phyloP scores from a whole-genome alignment of 1,284 basidiomycete species.

The Stereum hirsutum region DNA sequence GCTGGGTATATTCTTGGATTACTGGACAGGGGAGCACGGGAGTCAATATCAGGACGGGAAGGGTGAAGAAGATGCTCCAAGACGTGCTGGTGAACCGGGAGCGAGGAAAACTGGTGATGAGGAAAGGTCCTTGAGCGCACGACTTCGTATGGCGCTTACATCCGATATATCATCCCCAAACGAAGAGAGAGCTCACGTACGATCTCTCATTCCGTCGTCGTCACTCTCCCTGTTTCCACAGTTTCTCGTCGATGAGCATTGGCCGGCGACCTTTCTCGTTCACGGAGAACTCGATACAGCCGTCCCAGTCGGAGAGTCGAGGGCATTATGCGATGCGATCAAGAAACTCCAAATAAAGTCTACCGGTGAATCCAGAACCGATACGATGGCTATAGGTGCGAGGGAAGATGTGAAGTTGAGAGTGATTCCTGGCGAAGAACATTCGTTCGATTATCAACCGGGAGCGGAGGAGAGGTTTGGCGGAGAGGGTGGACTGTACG shows the following conservation, averaged over 20 bases:
- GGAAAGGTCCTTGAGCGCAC: conserved; percentile 5
- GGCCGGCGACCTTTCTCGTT: conserved; percentile 46
- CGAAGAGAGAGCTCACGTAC: not conserved
- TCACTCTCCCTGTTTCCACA: conserved; percentile 45
- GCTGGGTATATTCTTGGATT: conserved; percentile 48
- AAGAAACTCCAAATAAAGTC: too few species aligned
- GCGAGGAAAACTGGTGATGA: too few species aligned
- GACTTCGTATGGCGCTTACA: conserved; percentile 2
- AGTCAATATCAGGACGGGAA: conserved; percentile 23
- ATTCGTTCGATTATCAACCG: conserved; percentile 45
- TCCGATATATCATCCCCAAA: too few species aligned
- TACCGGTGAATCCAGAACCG: too few species aligned
- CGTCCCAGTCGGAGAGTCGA: conserved; percentile 39
- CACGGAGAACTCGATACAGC: conserved; percentile 50
- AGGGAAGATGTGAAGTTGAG: conserved; percentile 30
- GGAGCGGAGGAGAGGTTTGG: conserved; percentile 33
- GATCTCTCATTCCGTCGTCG: conserved; percentile 22
- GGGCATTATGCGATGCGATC: conserved; percentile 29
- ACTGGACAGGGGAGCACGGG: conserved; percentile 43
- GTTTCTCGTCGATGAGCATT: conserved; percentile 27
- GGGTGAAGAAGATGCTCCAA: not conserved
- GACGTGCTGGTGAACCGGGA: not conserved
- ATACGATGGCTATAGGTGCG: conserved; percentile 9
- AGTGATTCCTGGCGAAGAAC: conserved; percentile 39
- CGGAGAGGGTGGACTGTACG: too few species aligned